Base-by-base conservation (phyloP, 768 basidiomycete genomes). In the Lactarius vividus region DNA sequence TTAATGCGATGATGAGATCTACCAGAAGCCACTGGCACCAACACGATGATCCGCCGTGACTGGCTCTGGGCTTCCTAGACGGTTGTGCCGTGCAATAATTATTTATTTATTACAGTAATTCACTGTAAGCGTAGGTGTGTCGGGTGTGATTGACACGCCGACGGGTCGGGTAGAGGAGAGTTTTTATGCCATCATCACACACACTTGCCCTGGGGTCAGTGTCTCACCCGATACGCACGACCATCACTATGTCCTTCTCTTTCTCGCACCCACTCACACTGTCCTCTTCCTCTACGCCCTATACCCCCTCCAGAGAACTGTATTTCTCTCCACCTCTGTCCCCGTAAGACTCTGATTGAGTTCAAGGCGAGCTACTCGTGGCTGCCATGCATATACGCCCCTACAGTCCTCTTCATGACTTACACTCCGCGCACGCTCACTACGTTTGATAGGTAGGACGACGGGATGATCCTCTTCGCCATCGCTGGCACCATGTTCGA, bases 401-500 rank as follows among this genome's bases (percentile, higher is more conserved):
- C 89, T 1, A 88, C 90, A 0, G 82, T 94, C 23, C 75, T 94
- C 26, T 94, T 86, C 78, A 82, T 85, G 73, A 85, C 83, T 0
- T 97, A 87, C 74, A 96, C 92, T 0, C 88, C 96, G 0, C 85
- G 84, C 74, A 88, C 92, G 2, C 79, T 96, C 28, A 79, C 77
- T 54, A 84, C 84, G 0, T 94, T 87, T 75, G 80, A 84, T 70
- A 87, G 91, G 31, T 79, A 79, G 58, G 80, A 88, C 56, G 82
- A 83, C 20, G 85, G 85, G 35, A 80, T 90, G 67, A 96, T 98
- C 61, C 75, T 97, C 72, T 82, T 98, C 15, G 93, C 91, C 0
- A 97, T 99, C 66, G 85, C 88, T 62, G 84, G 92, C 35, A 87
- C 81, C 39, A 95, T 98, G 61, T 99, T 96, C 75, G 97, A 99